These are phyloP conservation scores for Talaromyces pinophilus DNA, from an alignment of 2,329 filamentous ascomycete genomes.

Conservation along the genomic window DNA sequence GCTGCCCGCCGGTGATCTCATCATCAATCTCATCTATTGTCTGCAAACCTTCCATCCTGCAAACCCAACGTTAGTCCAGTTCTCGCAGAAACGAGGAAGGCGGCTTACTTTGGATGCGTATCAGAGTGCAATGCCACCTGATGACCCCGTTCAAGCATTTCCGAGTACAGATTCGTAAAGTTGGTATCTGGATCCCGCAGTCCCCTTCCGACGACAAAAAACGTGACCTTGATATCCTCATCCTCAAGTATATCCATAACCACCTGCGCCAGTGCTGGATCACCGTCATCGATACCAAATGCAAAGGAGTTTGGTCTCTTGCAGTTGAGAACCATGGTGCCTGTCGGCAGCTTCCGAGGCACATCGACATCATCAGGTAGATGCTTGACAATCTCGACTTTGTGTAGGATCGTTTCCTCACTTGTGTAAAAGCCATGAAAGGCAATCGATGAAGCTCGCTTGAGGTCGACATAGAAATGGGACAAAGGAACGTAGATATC, in stretches of 20 bases:
- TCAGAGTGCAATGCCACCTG: slow-evolving; percentile 69
- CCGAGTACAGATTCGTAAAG: slow-evolving; percentile 63
- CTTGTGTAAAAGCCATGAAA: slow-evolving; percentile 65
- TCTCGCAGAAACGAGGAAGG: neutral
- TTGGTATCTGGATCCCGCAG: slow-evolving; percentile 62
- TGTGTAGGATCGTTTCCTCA: slow-evolving; percentile 54
- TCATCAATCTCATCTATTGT: slow-evolving; percentile 38
- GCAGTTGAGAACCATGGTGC: slow-evolving; percentile 63
- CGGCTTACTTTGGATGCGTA: slow-evolving; percentile 62
- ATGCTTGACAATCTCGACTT: slow-evolving; percentile 61
- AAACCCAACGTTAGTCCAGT: neutral
- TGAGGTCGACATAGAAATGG: slow-evolving; percentile 65
- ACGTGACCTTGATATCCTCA: slow-evolving; percentile 66
- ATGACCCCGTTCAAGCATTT: slow-evolving; percentile 64
- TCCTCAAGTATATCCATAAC: slow-evolving; percentile 64
- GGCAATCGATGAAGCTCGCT: slow-evolving; percentile 59
- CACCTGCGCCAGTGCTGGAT: slow-evolving; percentile 59
- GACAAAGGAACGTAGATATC: slow-evolving; percentile 65
- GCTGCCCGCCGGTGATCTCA: slow-evolving; percentile 39
- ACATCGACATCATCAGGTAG: slow-evolving; percentile 56
- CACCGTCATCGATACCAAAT: slow-evolving; percentile 71
- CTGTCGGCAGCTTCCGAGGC: slow-evolving; percentile 62
- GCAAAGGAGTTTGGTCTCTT: slow-evolving; percentile 69
- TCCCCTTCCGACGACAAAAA: slow-evolving; percentile 68
- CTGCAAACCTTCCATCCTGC: slow-evolving; percentile 41